A percentile compares a stretch with the other conserved stretches of the same genome.
Conservation (phyloP, 1,139 yeast species). For the Geotrichum klebahnii region DNA sequence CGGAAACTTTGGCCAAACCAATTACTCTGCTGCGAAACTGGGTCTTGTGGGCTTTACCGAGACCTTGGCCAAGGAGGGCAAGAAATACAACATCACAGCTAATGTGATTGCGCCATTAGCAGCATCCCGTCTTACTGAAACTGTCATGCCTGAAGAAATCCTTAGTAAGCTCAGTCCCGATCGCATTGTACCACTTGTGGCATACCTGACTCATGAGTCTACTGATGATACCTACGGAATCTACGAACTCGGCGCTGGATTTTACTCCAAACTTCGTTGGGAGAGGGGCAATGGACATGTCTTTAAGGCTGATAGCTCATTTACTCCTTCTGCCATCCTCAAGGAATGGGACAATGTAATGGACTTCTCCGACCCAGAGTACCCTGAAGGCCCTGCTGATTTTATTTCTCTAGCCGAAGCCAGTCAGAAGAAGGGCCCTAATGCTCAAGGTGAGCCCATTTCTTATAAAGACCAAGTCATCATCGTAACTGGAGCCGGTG, state of each 20-base stretch:
- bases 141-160: conserved; percentile 77
- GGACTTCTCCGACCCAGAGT: conserved; percentile 61
- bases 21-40: conserved; percentile 90
- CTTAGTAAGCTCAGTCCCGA: conserved; percentile 80
- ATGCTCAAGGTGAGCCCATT: conserved; percentile 54
- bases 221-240: conserved; percentile 63
- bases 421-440: conserved; percentile 40
- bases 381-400: conserved; percentile 53
- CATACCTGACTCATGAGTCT: conserved; percentile 68
- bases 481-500: conserved; percentile 92
- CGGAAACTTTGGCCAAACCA: conserved; percentile 96
- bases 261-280: conserved; percentile 90
- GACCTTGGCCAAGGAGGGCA: conserved; percentile 93
- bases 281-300: conserved; percentile 84
- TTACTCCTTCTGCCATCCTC: conserved; percentile 83
- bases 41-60: conserved; percentile 90
- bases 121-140: conserved; percentile 93
- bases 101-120: conserved; percentile 94
- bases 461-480: conserved; percentile 81
- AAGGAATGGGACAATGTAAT: conserved; percentile 60
- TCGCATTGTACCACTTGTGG: conserved; percentile 84
- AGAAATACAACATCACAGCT: conserved; percentile 71
- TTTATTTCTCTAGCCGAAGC: conserved; percentile 39
- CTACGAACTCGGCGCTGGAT: conserved; percentile 93
- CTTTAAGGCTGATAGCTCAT: conserved; percentile 71